Conservation (phyloP, 305 asterid genomes). For the Petunia hybrid region DNA sequence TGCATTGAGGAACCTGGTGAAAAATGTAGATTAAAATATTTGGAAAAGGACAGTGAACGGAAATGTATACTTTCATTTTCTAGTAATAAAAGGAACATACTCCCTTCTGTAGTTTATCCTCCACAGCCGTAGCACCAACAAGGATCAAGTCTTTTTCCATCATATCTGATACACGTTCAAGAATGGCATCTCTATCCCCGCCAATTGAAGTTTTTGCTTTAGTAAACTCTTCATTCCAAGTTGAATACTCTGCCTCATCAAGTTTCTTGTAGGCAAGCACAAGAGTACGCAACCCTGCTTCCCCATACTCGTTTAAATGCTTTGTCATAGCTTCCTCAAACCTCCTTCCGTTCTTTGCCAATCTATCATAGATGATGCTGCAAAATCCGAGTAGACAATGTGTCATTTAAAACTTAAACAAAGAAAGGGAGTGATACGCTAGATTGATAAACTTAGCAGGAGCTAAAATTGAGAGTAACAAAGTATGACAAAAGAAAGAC, state of each 20-base stretch:
- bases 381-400: constrained; percentile 23
- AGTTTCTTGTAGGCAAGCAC: constrained; percentile 86
- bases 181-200: constrained; percentile 80
- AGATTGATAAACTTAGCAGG: constrained; percentile 22
- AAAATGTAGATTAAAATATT: not conserved
- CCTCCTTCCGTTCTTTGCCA: constrained; percentile 71
- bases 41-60: constrained; percentile 22
- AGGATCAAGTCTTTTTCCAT: constrained; percentile 89
- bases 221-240: constrained; percentile 79
- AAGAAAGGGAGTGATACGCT: not conserved
- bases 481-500: constrained; percentile 44
- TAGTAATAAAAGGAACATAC: constrained; percentile 47
- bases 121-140: constrained; percentile 96
- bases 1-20: constrained; percentile 93
- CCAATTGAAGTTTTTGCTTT: constrained; percentile 78
- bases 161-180: constrained; percentile 77
- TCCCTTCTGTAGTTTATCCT: constrained; percentile 94
- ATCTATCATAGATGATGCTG: constrained; percentile 90
- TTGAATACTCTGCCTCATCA: constrained; percentile 66
- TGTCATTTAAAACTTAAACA: constrained; percentile 1
- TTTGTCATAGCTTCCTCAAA: constrained; percentile 71
- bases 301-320: constrained; percentile 89
- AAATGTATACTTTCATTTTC: not conserved
- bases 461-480: constrained; percentile 23
- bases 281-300: constrained; percentile 88